Base-by-base conservation (phyloP, 2,329 filamentous ascomycete genomes). In the Hawksworthiomyces lignivorus region DNA sequence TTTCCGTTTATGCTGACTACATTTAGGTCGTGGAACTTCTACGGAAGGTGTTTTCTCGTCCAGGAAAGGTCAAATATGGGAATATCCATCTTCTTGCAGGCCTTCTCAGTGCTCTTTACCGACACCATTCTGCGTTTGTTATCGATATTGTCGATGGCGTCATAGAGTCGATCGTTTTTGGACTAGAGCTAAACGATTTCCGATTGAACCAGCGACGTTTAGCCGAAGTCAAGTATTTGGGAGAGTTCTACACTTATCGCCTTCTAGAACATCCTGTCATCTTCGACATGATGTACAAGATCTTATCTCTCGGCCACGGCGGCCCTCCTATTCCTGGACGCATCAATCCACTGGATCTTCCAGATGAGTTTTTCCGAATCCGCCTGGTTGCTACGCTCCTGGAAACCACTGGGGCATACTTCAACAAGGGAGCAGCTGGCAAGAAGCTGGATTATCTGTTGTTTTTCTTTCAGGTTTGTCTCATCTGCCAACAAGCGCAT, bases 371-470 rank as follows among this genome's bases (percentile, higher is more conserved):
- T 64, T 98, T 98, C 64, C 85, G 92, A 39, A 89, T 97, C 56
- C 87, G 92, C 10, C 72, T 98, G 27, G 82, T 94, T 22, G 85
- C 88, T 50, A 94, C 84, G 12, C 72, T 98, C 36, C 73, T 98
- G 5, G 94, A 98, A 62, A 96, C 89, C 1, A 97, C 90, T 52
- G 92, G 94, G 41, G 83, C 94, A 61, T 98, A 90, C 66, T 98
- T 96, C 55, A 92, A 92, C 61, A 84, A 90, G 54, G 92, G 94
- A 7, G 80, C 84, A 32, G 86, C 89, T 2, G 94, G 89, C 61
- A 97, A 97, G 70, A 98, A 97, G 64, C 75, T 98, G 9, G 92
- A 98, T 56, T 97, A 95, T 61, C 98, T 97, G 63, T 70, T 98
- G 47, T 90, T 84, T 0, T 97, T 97, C 63, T 87, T 98, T 54